Evolutionary conservation across 2,329 filamentous ascomycete genomes (phyloP).

Genomic region (Ascocoryne sarcoides): DNA sequence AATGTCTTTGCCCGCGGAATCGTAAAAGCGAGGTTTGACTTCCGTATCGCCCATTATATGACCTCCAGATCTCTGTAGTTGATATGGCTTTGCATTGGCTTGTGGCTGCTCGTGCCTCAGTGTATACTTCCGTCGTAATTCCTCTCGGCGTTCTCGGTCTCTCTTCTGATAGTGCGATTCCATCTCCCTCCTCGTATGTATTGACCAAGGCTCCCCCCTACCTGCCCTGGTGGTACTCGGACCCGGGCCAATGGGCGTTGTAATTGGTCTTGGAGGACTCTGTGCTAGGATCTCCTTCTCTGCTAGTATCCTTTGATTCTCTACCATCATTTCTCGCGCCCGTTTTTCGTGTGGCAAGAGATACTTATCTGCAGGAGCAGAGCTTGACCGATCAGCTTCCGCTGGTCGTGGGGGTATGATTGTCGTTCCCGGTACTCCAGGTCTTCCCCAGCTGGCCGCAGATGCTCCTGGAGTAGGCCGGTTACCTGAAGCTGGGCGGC

Average conservation of each 20-base stretch:
- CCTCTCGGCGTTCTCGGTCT: slow-evolving; percentile 4
- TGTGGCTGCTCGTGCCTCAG: neutral
- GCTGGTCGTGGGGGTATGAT: neutral
- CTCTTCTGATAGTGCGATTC: slow-evolving; percentile 6
- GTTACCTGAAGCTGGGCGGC: slow-evolving; percentile 7
- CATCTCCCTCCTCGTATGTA: slow-evolving; percentile 2
- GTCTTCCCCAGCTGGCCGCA: slow-evolving; percentile 5
- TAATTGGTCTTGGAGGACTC: no score
- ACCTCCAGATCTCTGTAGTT: neutral
- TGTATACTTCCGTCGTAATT: neutral
- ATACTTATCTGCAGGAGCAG: neutral
- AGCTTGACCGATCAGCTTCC: neutral
- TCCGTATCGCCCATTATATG: neutral
- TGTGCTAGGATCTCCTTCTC: no score
- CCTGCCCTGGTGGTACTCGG: slow-evolving; percentile 1
- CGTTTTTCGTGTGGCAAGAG: slow-evolving; percentile 23
- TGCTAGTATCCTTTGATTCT: no score
- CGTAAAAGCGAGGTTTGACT: neutral
- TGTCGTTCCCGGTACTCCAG: neutral
- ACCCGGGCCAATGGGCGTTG: no score
- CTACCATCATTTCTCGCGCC: slow-evolving; percentile 19
- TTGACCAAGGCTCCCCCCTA: no score
- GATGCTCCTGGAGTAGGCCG: neutral
- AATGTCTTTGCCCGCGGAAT: neutral
- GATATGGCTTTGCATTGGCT: neutral